phyloP scores from a whole-genome alignment of 306 rosid species.

The Betula pendula region DNA sequence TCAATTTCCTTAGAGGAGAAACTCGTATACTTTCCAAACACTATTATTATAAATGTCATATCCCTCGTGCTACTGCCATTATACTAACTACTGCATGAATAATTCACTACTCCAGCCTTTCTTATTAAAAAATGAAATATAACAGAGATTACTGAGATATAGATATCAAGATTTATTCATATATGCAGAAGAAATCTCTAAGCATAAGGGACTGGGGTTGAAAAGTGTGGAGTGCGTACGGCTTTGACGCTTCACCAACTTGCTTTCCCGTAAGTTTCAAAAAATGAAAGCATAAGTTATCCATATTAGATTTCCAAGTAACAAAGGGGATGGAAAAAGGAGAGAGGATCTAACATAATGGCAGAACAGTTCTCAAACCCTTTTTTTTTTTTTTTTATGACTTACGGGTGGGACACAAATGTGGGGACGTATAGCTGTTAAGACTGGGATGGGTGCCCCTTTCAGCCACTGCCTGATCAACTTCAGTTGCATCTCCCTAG shows the following conservation, averaged over 20 bases:
- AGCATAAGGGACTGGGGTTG: slow-evolving; percentile 91
- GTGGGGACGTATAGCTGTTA: slow-evolving; percentile 99
- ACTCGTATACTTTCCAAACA: slow-evolving; percentile 9
- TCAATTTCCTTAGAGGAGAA: slow-evolving; percentile 29
- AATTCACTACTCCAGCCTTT: not conserved
- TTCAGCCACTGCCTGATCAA: slow-evolving; percentile 98
- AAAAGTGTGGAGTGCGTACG: slow-evolving; percentile 99
- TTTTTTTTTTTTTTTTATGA: slow-evolving; percentile 11
- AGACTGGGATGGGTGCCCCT: slow-evolving; percentile 99
- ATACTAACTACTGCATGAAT: slow-evolving; percentile 8
- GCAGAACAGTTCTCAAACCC: slow-evolving; percentile 29
- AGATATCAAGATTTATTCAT: slow-evolving; percentile 18
- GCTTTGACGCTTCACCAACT: slow-evolving; percentile 98
- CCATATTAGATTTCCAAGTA: slow-evolving; percentile 11
- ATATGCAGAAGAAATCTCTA: slow-evolving; percentile 83
- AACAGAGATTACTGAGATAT: slow-evolving; percentile 14
- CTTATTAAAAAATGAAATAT: too few relatives aligned
- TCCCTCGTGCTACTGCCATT: slow-evolving; percentile 15
- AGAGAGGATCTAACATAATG: not conserved
- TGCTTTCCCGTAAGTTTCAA: slow-evolving; percentile 98
- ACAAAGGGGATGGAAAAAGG: not conserved
- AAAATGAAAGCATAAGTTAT: slow-evolving; percentile 23
- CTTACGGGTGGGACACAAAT: slow-evolving; percentile 95
- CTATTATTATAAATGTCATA: slow-evolving; percentile 18
- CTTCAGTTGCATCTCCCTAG: slow-evolving; percentile 97